Evolutionary conservation across 2,329 filamentous ascomycete species (phyloP).

Genomic region (Sphaceloma murrayae): DNA sequence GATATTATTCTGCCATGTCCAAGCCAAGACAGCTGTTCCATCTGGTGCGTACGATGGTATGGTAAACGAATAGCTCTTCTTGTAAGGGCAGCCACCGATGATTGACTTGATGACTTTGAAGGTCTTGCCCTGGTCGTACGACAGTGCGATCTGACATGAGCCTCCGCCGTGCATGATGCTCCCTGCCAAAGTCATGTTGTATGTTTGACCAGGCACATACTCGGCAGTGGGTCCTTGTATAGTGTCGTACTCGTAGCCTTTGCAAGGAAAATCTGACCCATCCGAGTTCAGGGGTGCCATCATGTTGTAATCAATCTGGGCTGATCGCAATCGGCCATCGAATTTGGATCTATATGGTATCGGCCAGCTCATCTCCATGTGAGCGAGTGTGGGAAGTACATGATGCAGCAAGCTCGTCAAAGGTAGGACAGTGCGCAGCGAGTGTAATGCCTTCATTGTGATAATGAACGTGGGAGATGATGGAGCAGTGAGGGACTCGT

Average conservation of each 20-base stretch:
- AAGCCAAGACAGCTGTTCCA: constrained; percentile 56
- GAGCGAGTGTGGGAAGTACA: constrained; percentile 23
- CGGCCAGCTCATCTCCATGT: constrained; percentile 50
- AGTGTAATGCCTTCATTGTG: neutral
- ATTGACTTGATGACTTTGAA: constrained; percentile 61
- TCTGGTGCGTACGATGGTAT: constrained; percentile 55
- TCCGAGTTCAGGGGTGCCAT: constrained; percentile 53
- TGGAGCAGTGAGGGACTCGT: no score
- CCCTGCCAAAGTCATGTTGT: constrained; percentile 56
- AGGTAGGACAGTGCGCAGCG: neutral
- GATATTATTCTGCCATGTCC: constrained; percentile 45
- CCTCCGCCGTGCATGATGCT: constrained; percentile 55
- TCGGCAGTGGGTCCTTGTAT: constrained; percentile 47
- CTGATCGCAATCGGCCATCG: constrained; percentile 36
- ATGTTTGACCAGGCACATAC: constrained; percentile 52
- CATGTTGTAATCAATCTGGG: constrained; percentile 59
- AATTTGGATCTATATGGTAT: constrained; percentile 41
- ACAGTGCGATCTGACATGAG: constrained; percentile 66
- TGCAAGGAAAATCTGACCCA: constrained; percentile 66
- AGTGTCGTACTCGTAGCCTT: constrained; percentile 50
- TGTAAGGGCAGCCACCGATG: constrained; percentile 47
- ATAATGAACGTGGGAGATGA: neutral
- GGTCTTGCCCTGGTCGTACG: constrained; percentile 59
- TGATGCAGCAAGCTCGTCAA: constrained; percentile 7
- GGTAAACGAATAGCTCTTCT: constrained; percentile 53